Base-by-base conservation (phyloP, 148 eudicot genomes). In the Silene latifolia region DNA sequence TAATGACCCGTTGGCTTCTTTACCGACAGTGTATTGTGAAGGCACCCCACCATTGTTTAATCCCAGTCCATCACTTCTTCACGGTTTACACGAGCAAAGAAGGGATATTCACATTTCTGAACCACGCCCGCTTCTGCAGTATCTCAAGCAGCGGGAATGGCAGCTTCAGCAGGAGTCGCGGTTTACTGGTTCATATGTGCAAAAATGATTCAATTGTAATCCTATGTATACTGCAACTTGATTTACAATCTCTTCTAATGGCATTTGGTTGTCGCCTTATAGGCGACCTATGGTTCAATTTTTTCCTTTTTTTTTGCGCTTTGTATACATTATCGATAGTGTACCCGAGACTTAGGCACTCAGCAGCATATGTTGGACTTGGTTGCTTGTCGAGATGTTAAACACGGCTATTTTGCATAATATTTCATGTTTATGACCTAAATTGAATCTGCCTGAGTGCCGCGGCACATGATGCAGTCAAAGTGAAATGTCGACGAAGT, bases 61-160 rank as follows among this genome's bases (percentile, higher is more conserved):
- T 29, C 80, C 86, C 4, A 76, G 84, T 53, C 74, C 89, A 39
- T 79, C 87, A 32, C 84, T 80, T 25, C 82, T 76, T 73, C 86
- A 82, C 48, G 91, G 86, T 9, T 81, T 81, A 24, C 84, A 84
- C 54, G 89, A 83, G 67, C 87, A 84, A 51, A 81, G 79, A 67
- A 80, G 78, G 69, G 91, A 84, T 24, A 82, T 76, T 72, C 76
- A 48, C 6, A 81, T 87, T 64, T 75, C 68, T 72, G 87, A 86
- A 75, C 89, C 87, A 80, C 88, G 78, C 53, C 84, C 84, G 61
- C 89, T 86, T 78, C 71, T 88, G 77, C 89, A 84, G 24, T 87
- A 89, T 75, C 90, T 94, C 27, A 85, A 88, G 76, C 92, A 88
- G 79, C 87, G 80, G 78, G 98, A 95, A 71, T 75, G 89, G 92